Base-by-base conservation (phyloP, 805 yeast species). In the Candida succiphila region DNA sequence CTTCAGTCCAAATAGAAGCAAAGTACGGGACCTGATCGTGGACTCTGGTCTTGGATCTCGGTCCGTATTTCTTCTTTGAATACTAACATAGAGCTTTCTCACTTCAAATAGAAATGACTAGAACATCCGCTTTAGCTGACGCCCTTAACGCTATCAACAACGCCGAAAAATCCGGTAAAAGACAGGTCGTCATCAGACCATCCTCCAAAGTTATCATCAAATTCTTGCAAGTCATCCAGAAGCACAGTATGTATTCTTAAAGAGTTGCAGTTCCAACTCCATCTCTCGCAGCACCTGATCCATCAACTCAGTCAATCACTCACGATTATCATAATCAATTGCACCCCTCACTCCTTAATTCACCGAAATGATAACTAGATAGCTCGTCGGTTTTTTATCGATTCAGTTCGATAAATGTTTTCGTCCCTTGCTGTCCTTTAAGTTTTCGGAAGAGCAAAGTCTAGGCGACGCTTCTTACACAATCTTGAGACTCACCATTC, bases 141-240 rank as follows among this genome's bases (percentile, higher is more conserved):
- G 96, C 96, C 65, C 81, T 88, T 62, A 89, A 89, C 72, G 81
- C 95, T 59, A 88, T 88, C 71, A 87, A 88, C 89, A 88, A 89
- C 70, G 97, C 97, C 72, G 96, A 89, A 75, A 89, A 87, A 72
- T 80, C 96, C 68, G 97, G 97, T 71, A 89, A 88, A 77, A 84
- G 97, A 76, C 97, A 88, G 75, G 96, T 88, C 56, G 72, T 88
- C 63, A 80, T 88, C 70, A 85, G 96, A 80, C 97, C 97, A 52
- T 86, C 96, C 37, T 88, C 96, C 62, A 88, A 88, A 81, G 97
- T 88, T 60, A 87, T 88, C 74, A 76, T 88, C 82, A 89, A 87
- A 74, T 89, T 87, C 72, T 75, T 88, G 67, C 75, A 85, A 63
- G 97, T 88, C 57, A 88, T 88, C 85, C 97, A 88, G 78, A 87